These are phyloP conservation scores for Annona squamosa DNA, from an alignment of 164 flowering plant genomes.

Conservation along the genomic window DNA sequence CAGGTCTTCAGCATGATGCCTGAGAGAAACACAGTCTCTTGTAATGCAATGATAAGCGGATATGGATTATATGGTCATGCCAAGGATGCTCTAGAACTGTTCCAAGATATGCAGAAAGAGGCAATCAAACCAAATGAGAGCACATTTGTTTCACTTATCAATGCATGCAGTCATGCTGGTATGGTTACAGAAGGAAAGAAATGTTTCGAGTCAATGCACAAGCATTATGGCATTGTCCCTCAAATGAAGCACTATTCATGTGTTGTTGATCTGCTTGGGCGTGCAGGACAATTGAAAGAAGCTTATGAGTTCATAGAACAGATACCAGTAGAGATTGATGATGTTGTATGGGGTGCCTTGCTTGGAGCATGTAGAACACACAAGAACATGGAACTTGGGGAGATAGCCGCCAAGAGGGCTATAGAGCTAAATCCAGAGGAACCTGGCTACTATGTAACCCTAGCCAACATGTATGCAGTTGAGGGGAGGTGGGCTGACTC, in stretches of 20 bases:
- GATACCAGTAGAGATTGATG: conserved; percentile 12
- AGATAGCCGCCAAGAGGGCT: conserved; percentile 1
- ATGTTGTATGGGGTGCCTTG: conserved; percentile 14
- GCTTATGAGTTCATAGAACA: conserved; percentile 4
- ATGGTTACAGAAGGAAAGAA: conserved; percentile 8
- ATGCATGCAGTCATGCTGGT: conserved; percentile 14
- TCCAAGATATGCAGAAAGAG: conserved; percentile 1
- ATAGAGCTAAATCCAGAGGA: conserved; percentile 6
- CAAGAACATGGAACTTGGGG: conserved; percentile 4
- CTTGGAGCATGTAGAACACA: conserved; percentile 10
- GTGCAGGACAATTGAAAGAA: conserved; percentile 8
- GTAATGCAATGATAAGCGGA: conserved; percentile 10
- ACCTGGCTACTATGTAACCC: conserved; percentile 8
- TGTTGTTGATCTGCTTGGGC: conserved; percentile 11
- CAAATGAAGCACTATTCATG: conserved; percentile 12
- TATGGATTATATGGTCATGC: conserved; percentile 10
- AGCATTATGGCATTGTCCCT: not conserved
- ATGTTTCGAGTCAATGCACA: conserved; percentile 7
- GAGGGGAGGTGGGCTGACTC: conserved; percentile 9
- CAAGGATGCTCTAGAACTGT: conserved; percentile 3
- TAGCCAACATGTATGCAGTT: conserved; percentile 12
- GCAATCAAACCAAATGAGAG: conserved; percentile 12
- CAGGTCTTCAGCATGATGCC: conserved; percentile 5
- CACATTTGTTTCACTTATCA: conserved; percentile 9
- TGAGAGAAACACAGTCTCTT: conserved; percentile 9